A percentile compares a stretch with the other conserved stretches of the same genome.
phyloP scores from a whole-genome alignment of 495 filamentous ascomycete species.

The Neurospora sp. region DNA sequence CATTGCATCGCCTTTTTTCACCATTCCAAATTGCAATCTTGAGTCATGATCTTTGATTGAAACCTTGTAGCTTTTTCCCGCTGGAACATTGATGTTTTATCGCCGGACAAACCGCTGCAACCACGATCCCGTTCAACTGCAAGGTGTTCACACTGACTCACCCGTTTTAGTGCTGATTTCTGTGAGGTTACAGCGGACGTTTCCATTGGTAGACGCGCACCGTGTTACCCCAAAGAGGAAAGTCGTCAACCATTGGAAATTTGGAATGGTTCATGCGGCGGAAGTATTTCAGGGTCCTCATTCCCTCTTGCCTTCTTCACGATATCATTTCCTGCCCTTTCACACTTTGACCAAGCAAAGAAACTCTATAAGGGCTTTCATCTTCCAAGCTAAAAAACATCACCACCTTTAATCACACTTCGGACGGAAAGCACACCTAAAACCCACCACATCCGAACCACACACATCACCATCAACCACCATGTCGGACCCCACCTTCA shows the following conservation, averaged over 20 bases:
- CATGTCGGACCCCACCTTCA: constrained; percentile 15
- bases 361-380: neutral
- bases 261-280: neutral
- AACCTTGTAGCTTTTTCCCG: neutral
- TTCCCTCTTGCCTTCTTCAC: neutral
- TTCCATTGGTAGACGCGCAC: neutral
- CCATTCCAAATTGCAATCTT: neutral
- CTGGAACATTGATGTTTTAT: no score
- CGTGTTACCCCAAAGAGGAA: neutral
- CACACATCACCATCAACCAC: neutral
- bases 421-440: no score
- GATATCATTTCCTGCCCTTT: neutral
- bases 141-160: neutral
- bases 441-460: no score
- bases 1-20: neutral
- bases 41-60: neutral
- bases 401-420: neutral
- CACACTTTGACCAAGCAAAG: neutral
- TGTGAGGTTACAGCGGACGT: neutral
- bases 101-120: neutral
- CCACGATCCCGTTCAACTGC: neutral
- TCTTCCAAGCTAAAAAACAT: neutral
- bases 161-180: neutral
- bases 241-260: neutral
- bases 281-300: neutral